These are phyloP conservation scores for Russula sp. DNA, from an alignment of 768 basidiomycete genomes.

Conservation along the genomic window DNA sequence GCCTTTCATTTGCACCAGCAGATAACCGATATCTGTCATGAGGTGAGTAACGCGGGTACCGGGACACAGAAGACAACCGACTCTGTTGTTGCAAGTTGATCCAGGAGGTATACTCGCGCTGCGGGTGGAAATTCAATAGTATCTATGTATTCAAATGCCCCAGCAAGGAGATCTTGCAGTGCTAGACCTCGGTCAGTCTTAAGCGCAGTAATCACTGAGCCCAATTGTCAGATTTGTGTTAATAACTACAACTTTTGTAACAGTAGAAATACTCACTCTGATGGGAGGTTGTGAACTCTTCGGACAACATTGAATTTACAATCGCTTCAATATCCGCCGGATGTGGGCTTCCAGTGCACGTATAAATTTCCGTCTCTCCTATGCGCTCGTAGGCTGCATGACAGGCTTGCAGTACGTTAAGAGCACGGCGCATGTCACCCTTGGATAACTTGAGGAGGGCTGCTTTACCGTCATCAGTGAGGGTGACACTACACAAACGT, in stretches of 20 bases:
- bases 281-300: constrained; percentile 91
- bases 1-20: constrained; percentile 88
- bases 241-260: neutral
- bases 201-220: constrained; percentile 74
- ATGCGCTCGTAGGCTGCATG: constrained; percentile 91
- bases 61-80: constrained; percentile 35
- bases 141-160: constrained; percentile 85
- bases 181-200: constrained; percentile 93
- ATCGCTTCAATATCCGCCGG: constrained; percentile 91
- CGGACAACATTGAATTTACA: constrained; percentile 90
- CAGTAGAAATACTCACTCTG: constrained; percentile 43
- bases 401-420: constrained; percentile 96
- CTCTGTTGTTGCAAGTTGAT: constrained; percentile 94
- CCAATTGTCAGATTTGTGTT: neutral
- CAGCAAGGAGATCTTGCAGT: constrained; percentile 86
- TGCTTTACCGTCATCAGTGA: constrained; percentile 78
- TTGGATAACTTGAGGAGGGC: constrained; percentile 91
- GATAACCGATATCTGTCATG: constrained; percentile 73
- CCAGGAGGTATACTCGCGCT: constrained; percentile 85
- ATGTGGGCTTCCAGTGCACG: constrained; percentile 95
- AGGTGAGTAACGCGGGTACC: neutral
- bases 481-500: constrained; percentile 54
- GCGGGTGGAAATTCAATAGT: constrained; percentile 80
- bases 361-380: constrained; percentile 89
- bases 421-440: constrained; percentile 95